These are phyloP conservation scores for Paramecium pentaurelia DNA, from an alignment of 73 alveolate species.

Conservation along the genomic window DNA sequence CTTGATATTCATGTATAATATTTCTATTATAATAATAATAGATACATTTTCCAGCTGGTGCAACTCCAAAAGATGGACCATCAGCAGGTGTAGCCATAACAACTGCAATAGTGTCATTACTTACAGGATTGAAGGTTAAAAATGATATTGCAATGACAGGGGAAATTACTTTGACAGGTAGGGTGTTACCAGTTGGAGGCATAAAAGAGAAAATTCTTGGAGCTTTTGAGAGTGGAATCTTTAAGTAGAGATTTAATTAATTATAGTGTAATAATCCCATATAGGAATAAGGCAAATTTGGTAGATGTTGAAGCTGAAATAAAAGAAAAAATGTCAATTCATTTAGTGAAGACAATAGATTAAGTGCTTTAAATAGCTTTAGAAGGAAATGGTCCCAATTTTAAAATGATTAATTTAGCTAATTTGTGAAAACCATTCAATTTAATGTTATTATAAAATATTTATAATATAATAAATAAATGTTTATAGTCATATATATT, in stretches of 20 bases:
- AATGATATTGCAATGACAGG: conserved; percentile 91
- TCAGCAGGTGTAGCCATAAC: conserved; percentile 92
- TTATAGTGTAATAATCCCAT: conserved; percentile 49
- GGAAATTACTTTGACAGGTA: conserved; percentile 80
- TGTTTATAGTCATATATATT: background rate
- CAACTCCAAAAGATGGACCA: conserved; percentile 95
- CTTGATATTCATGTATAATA: conserved; percentile 71
- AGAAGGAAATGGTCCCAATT: conserved; percentile 38
- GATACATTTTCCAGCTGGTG: conserved; percentile 94
- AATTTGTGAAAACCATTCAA: background rate
- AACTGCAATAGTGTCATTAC: conserved; percentile 82
- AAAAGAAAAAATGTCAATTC: conserved; percentile 8
- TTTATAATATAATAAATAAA: background rate
- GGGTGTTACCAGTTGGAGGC: conserved; percentile 91
- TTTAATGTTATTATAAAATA: background rate
- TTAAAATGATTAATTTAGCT: background rate
- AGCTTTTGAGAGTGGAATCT: conserved; percentile 81
- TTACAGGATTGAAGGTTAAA: conserved; percentile 76
- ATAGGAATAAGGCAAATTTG: conserved; percentile 2
- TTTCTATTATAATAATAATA: background rate
- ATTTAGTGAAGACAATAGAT: conserved; percentile 13
- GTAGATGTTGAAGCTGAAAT: conserved; percentile 35
- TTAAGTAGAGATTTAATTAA: conserved; percentile 51
- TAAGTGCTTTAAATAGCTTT: conserved; percentile 45
- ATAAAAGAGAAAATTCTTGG: conserved; percentile 88